Conservation (phyloP, 2,329 filamentous ascomycete genomes). For the Dryadomyces quercivorus region DNA sequence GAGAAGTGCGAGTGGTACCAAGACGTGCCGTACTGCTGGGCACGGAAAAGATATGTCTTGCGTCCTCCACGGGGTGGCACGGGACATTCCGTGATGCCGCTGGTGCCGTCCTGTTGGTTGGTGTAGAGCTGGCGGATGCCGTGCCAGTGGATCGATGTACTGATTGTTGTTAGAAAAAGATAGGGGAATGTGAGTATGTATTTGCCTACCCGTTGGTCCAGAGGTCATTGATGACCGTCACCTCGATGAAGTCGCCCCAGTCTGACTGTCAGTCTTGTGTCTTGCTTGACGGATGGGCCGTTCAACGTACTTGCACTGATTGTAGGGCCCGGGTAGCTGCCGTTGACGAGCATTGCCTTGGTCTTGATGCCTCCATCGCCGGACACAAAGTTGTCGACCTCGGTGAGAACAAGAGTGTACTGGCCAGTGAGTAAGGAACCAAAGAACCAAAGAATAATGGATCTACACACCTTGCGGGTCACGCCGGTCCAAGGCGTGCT, state of each 20-base stretch:
- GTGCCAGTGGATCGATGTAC: slow-evolving; percentile 37
- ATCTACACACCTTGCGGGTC: slow-evolving; percentile 3
- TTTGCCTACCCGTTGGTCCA: slow-evolving; percentile 25
- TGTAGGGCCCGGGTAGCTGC: slow-evolving; percentile 6
- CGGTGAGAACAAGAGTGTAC: slow-evolving; percentile 12
- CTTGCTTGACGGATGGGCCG: neutral
- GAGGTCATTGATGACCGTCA: slow-evolving; percentile 54
- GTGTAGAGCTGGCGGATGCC: slow-evolving; percentile 30
- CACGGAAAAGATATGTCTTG: slow-evolving; percentile 24
- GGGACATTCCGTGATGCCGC: slow-evolving; percentile 29
- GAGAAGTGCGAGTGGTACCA: slow-evolving; percentile 39
- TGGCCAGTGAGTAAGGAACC: neutral
- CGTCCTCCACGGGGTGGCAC: slow-evolving; percentile 22
- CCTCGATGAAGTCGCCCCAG: slow-evolving; percentile 39
- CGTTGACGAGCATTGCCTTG: slow-evolving; percentile 15
- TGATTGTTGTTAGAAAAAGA: slow-evolving; percentile 1
- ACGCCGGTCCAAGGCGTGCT: slow-evolving; percentile 10
- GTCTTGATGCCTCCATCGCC: slow-evolving; percentile 11
- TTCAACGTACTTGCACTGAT: slow-evolving; percentile 3
- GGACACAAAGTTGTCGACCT: slow-evolving; percentile 11
- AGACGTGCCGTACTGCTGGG: slow-evolving; percentile 25
- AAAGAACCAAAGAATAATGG: too few relatives aligned
- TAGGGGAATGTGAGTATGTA: neutral
- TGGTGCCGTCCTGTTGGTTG: slow-evolving; percentile 33
- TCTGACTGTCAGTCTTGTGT: slow-evolving; percentile 12